A percentile compares a stretch with the other conserved stretches of the same genome.
Conservation (phyloP, 75 land plant genomes). For the Cryptomeria japonica region DNA sequence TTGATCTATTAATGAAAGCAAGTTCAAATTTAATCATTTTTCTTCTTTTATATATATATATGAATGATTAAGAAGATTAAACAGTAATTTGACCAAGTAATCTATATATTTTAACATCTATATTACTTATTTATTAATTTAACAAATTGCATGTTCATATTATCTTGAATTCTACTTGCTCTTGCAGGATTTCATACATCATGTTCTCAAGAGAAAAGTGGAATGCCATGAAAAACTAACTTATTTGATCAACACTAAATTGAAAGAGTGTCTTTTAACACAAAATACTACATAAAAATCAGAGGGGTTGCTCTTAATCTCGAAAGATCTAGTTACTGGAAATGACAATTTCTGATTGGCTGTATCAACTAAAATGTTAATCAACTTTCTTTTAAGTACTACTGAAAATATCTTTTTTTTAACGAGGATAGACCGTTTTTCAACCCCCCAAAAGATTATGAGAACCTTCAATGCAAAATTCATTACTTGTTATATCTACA, state of each 20-base stretch:
- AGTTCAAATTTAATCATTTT: too few species aligned
- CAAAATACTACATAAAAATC: too few species aligned
- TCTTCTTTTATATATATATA: too few species aligned
- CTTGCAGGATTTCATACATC: not conserved
- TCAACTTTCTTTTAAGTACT: too few species aligned
- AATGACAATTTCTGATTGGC: not conserved
- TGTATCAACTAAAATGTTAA: not conserved
- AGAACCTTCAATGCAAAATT: too few species aligned
- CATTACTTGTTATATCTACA: too few species aligned
- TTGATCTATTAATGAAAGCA: not conserved
- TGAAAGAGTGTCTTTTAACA: not conserved
- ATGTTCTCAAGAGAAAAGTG: too few species aligned
- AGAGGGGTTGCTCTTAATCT: not conserved
- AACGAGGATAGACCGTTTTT: too few species aligned
- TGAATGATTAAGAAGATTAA: too few species aligned
- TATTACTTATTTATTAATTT: not conserved
- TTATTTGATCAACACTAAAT: too few species aligned
- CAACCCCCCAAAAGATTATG: too few species aligned
- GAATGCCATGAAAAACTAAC: not conserved
- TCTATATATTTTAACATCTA: not conserved
- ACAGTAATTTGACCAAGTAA: not conserved
- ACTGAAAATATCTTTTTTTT: too few species aligned
- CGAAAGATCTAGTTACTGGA: not conserved
- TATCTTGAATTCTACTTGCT: not conserved
- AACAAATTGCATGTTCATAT: not conserved